Evolutionary conservation across 139 green algal genomes (phyloP).

Genomic region (Coelastrella sp.): DNA sequence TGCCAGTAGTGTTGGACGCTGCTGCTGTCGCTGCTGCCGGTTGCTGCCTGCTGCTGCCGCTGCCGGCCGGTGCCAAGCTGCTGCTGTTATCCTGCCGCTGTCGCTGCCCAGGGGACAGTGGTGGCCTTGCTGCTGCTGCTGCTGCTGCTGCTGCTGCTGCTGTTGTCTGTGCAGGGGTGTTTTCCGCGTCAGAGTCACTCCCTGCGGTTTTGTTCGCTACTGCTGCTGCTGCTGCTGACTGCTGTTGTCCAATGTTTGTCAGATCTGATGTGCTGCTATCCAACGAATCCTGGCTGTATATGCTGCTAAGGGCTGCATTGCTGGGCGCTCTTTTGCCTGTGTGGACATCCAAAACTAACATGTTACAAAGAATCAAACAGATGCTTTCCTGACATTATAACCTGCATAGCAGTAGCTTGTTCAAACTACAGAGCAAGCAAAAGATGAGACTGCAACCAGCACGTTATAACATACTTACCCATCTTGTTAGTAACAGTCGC

Average conservation of each 20-base stretch:
- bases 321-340: slow-evolving; percentile 39
- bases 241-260: slow-evolving; percentile 21
- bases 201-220: too few species aligned
- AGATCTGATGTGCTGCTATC: slow-evolving; percentile 17
- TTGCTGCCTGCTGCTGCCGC: slow-evolving; percentile 26
- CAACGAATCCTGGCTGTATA: slow-evolving; percentile 44
- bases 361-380: not conserved
- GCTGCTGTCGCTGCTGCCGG: slow-evolving; percentile 12
- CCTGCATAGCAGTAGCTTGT: too few species aligned
- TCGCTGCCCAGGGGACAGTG: not conserved
- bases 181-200: not conserved
- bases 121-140: slow-evolving; percentile 22
- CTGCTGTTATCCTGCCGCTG: not conserved
- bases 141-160: slow-evolving; percentile 45
- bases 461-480: slow-evolving; percentile 24
- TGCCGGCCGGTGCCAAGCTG: too few species aligned
- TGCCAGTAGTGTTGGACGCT: not conserved
- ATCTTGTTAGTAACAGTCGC: slow-evolving; percentile 63
- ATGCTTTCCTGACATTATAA: too few species aligned
- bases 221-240: slow-evolving; percentile 50
- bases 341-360: not conserved
- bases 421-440: too few species aligned
- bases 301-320: not conserved
- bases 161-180: not conserved
- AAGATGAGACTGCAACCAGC: too few species aligned